Percentiles rank a stretch among this genome's conserved stretches.
Conservation (phyloP, 257 asterid genomes). For the Paulownia fortunei region DNA sequence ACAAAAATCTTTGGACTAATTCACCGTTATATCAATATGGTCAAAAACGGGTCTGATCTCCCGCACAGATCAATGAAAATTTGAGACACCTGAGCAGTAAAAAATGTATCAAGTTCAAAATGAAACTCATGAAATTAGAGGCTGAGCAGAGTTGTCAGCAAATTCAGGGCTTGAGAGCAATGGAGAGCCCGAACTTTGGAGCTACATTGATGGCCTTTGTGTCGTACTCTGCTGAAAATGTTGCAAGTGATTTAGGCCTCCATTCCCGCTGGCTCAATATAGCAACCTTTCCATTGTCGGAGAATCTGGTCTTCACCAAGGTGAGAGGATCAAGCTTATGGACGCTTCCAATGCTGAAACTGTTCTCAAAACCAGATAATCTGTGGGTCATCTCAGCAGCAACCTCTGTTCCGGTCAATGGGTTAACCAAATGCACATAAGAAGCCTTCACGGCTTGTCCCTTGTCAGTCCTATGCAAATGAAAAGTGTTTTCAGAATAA, state of each 20-base stretch:
- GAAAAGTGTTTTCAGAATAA: slow-evolving; percentile 22
- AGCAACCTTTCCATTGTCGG: slow-evolving; percentile 73
- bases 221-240: slow-evolving; percentile 84
- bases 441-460: slow-evolving; percentile 87
- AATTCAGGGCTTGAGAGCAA: slow-evolving; percentile 79
- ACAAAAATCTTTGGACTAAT: slow-evolving; percentile 30
- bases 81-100: slow-evolving; percentile 32
- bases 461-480: slow-evolving; percentile 63
- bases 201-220: slow-evolving; percentile 50
- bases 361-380: slow-evolving; percentile 55
- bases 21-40: slow-evolving; percentile 41
- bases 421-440: slow-evolving; percentile 62
- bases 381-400: slow-evolving; percentile 88
- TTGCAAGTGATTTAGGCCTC: slow-evolving; percentile 81
- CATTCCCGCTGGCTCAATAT: slow-evolving; percentile 74
- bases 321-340: slow-evolving; percentile 68
- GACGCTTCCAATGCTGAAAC: slow-evolving; percentile 73
- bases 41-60: slow-evolving; percentile 39
- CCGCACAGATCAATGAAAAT: slow-evolving; percentile 31
- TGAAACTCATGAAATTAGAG: slow-evolving; percentile 29
- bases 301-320: slow-evolving; percentile 68
- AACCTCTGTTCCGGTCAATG: slow-evolving; percentile 68
- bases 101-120: slow-evolving; percentile 19
- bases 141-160: slow-evolving; percentile 27
- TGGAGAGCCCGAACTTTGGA: slow-evolving; percentile 73